Percentiles rank a stretch among this genome's conserved stretches.
Evolutionary conservation across 768 basidiomycete species (phyloP).

Genomic region (Brasilioporus rufonigricans): DNA sequence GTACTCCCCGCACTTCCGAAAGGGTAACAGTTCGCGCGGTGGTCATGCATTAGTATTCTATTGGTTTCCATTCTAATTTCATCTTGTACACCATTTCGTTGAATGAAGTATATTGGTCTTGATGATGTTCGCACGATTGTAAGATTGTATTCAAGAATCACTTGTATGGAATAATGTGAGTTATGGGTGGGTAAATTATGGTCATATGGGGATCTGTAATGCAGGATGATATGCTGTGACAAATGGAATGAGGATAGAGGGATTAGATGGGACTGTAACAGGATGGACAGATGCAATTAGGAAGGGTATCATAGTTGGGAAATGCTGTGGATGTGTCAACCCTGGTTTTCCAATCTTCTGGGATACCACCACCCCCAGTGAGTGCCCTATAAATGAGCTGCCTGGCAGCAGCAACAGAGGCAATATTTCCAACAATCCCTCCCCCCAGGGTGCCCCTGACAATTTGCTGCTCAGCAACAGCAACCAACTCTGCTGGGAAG

Average conservation of each 20-base stretch:
- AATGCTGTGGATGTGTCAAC: constrained; percentile 25
- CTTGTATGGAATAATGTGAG: background rate
- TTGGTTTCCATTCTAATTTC: constrained; percentile 12
- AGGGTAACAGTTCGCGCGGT: background rate
- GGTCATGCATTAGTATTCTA: constrained; percentile 8
- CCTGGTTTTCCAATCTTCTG: constrained; percentile 42
- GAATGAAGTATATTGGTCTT: background rate
- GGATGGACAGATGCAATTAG: constrained; percentile 40
- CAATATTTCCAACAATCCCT: constrained; percentile 52
- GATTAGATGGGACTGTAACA: constrained; percentile 44
- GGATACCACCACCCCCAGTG: constrained; percentile 23
- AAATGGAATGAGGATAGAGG: background rate
- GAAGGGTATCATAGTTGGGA: constrained; percentile 19
- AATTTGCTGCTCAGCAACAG: constrained; percentile 51
- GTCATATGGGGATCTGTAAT: background rate
- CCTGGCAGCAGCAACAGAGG: constrained; percentile 46
- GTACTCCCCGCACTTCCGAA: constrained; percentile 5
- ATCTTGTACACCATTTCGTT: background rate
- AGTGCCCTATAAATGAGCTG: constrained; percentile 43
- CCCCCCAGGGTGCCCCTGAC: constrained; percentile 42
- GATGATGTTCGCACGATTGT: background rate
- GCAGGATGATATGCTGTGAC: background rate
- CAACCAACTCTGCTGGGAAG: constrained; percentile 41
- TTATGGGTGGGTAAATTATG: background rate
- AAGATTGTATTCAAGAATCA: background rate